Percentiles rank a stretch among this genome's conserved stretches.
Evolutionary conservation across 2,329 filamentous ascomycete genomes (phyloP).

Genomic region (Nothomitra cinnamomea): DNA sequence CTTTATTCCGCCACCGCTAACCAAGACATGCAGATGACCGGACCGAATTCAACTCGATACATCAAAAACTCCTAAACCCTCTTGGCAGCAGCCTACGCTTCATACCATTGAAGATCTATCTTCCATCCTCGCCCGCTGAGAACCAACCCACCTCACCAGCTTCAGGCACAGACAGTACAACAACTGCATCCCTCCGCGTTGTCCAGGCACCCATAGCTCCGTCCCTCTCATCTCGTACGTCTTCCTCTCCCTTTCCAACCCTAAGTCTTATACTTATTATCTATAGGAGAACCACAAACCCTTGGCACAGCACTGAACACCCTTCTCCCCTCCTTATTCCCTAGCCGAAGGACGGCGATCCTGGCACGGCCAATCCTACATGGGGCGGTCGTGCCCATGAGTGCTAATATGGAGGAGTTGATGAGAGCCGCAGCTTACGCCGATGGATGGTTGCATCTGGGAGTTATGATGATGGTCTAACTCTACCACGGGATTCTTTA

Average conservation of each 20-base stretch:
- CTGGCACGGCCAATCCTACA: conserved; percentile 75
- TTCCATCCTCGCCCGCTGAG: conserved; percentile 46
- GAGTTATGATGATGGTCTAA: conserved; percentile 52
- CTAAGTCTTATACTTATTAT: not conserved
- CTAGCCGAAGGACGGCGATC: conserved; percentile 66
- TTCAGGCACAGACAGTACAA: conserved; percentile 8
- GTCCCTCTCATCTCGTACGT: conserved; percentile 28
- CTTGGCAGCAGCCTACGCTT: conserved; percentile 55
- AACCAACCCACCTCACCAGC: conserved; percentile 22
- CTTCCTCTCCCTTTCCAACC: not conserved
- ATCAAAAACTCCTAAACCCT: conserved; percentile 59
- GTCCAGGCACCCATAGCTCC: conserved; percentile 32
- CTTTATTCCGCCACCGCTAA: not conserved
- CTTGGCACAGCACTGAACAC: conserved; percentile 62
- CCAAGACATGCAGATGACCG: conserved; percentile 45
- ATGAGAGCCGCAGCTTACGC: conserved; percentile 71
- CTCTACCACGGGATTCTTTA: too few relatives aligned
- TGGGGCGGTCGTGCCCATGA: conserved; percentile 67
- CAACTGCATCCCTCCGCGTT: conserved; percentile 26
- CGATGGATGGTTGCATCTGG: conserved; percentile 80
- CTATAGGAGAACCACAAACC: conserved; percentile 39
- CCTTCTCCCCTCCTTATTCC: conserved; percentile 68
- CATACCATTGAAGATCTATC: conserved; percentile 76
- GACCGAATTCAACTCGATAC: conserved; percentile 52
- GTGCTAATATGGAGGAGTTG: conserved; percentile 63